Evolutionary conservation across 164 flowering plant genomes (phyloP).

Genomic region (Dillenia suffruticosa): DNA sequence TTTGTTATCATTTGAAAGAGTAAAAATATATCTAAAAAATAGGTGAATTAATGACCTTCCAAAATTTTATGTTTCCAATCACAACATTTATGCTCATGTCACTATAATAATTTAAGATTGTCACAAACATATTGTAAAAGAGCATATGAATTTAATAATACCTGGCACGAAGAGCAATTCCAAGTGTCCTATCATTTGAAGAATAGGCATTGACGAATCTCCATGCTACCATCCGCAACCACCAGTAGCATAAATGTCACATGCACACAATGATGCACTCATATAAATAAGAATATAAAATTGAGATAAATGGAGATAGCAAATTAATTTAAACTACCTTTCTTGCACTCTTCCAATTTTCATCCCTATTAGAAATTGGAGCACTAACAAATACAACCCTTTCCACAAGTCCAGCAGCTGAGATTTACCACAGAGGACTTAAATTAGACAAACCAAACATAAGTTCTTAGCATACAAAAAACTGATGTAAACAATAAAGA

Average conservation of each 20-base stretch:
- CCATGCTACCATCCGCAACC: conserved; percentile 75
- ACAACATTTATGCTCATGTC: too few relatives aligned
- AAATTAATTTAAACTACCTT: conserved; percentile 40
- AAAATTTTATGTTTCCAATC: too few relatives aligned
- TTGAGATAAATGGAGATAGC: not conserved
- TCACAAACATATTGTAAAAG: too few relatives aligned
- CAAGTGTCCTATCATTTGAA: conserved; percentile 28
- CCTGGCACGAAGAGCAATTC: conserved; percentile 50
- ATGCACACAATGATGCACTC: too few relatives aligned
- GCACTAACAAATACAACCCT: conserved; percentile 97
- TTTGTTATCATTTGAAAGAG: too few relatives aligned
- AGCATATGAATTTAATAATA: conserved; percentile 13
- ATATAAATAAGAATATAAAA: not conserved
- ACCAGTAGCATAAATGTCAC: conserved; percentile 1
- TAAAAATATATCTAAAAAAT: too few relatives aligned
- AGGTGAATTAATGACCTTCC: too few relatives aligned
- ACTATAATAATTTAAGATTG: too few relatives aligned
- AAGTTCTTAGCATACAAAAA: too few relatives aligned
- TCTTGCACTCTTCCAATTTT: conserved; percentile 81
- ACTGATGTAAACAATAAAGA: too few relatives aligned
- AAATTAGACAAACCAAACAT: too few relatives aligned
- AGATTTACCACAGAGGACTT: conserved; percentile 1
- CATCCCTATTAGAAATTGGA: conserved; percentile 73
- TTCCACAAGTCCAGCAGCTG: conserved; percentile 76
- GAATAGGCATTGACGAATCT: conserved; percentile 90